Evolutionary conservation across 805 yeast genomes (phyloP), one percentile per base, ranked within the genome.

Genomic region (Yamadazyma kitorensis): DNA sequence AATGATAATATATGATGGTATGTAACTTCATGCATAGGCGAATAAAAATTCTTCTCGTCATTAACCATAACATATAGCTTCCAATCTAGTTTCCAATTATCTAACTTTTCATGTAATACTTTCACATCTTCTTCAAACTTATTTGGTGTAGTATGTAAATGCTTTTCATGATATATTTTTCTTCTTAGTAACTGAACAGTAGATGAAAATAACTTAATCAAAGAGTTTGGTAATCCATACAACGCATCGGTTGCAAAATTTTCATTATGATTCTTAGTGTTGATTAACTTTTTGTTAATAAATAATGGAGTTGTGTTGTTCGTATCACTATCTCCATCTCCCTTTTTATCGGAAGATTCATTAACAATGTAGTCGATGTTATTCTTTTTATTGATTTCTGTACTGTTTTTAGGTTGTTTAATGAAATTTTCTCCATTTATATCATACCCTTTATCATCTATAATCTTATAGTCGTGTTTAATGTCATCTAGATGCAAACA

Each of bases 191-290:
- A 54, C 39, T 76, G 76, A 2, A 83, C 86, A 11, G 84, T 80
- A 42, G 82, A 86, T 38, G 83, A 74, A 57, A 87, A 85, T 34
- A 86, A 59, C 15, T 80, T 48, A 36, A 86, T 80, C 27, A 87
- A 62, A 2, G 95, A 82, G 49, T 84, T 86, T 6, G 96, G 95
- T 36, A 87, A 62, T 0, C 95, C 95, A 53, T 85, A 86, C 31
- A 86, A 64, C 0, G 89, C 85, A 55, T 84, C 94, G 1, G 89
- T 80, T 6, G 88, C 80, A 41, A 82, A 68, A 34, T 74, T 68
- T 41, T 76, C 76, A 48, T 74, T 77, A 37, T 74, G 74, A 23
- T 70, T 59, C 45, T 72, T 76, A 18, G 70, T 61, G 37, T 66
- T 68, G 37, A 67, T 63, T 34, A 65, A 51, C 43, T 61, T 64